Conservation (phyloP, 164 flowering plant genomes). For the Vitis rotundifolia region DNA sequence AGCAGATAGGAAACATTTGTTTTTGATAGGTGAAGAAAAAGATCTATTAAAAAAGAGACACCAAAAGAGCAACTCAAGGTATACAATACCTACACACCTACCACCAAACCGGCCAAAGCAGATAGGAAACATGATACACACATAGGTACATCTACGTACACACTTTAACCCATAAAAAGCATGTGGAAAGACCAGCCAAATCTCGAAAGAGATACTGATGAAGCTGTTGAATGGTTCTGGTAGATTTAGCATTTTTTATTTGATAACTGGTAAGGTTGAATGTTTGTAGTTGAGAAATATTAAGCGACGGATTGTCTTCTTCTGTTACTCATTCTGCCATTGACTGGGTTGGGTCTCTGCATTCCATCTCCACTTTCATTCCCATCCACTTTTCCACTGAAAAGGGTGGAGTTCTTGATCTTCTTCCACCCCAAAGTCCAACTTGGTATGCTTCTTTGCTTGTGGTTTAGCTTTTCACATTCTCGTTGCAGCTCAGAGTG, state of each 20-base stretch:
- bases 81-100: too few species aligned
- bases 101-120: neutral
- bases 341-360: constrained; percentile 13
- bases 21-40: neutral
- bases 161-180: neutral
- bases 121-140: neutral
- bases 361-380: constrained; percentile 26
- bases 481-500: constrained; percentile 59
- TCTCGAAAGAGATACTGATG: neutral
- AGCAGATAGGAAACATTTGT: neutral
- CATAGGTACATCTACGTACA: neutral
- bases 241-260: constrained; percentile 4
- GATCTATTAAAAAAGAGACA: too few species aligned
- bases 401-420: constrained; percentile 46
- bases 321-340: constrained; percentile 17
- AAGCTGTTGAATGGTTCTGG: neutral
- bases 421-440: constrained; percentile 68
- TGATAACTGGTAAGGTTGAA: neutral
- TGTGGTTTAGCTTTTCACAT: constrained; percentile 39
- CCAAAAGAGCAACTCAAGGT: too few species aligned
- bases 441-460: constrained; percentile 32
- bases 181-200: neutral
- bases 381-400: constrained; percentile 30
- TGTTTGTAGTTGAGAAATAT: neutral
- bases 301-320: constrained; percentile 49